Conservation (phyloP, 768 basidiomycete species). For the Rhodotorula toruloides region DNA sequence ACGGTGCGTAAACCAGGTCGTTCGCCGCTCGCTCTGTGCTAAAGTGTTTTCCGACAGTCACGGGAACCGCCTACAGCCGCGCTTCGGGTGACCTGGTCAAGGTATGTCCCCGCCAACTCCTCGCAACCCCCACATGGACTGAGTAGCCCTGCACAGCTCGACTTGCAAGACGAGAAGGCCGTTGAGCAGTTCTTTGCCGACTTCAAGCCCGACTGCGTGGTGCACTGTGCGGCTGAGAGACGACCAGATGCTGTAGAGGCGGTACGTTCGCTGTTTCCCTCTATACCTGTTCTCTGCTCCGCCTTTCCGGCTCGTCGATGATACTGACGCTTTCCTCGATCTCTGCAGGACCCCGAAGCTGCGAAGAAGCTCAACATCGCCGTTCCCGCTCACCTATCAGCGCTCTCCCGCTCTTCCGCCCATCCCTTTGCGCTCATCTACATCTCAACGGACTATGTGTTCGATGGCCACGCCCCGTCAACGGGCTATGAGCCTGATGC, state of each 20-base stretch:
- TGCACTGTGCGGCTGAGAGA: constrained; percentile 93
- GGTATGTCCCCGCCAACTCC: not conserved
- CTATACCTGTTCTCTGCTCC: no score
- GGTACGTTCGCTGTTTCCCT: constrained; percentile 53
- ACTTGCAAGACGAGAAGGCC: constrained; percentile 60
- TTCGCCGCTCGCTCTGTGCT: not conserved
- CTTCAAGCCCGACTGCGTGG: constrained; percentile 67
- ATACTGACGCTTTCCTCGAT: no score
- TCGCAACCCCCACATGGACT: not conserved
- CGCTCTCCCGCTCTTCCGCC: constrained; percentile 57
- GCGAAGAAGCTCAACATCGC: constrained; percentile 70
- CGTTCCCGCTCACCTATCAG: constrained; percentile 67
- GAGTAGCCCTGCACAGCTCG: constrained; percentile 50
- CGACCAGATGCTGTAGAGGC: constrained; percentile 88
- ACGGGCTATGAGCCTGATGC: constrained; percentile 62
- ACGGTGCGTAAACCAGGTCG: constrained; percentile 42
- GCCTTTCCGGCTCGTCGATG: no score
- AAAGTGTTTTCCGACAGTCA: constrained; percentile 49
- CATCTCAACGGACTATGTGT: constrained; percentile 96
- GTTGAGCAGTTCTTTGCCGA: constrained; percentile 57
- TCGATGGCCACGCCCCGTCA: constrained; percentile 86
- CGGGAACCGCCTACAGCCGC: constrained; percentile 70
- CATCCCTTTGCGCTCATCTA: constrained; percentile 62
- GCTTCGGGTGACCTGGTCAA: constrained; percentile 52
- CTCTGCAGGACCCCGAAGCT: constrained; percentile 61